These are phyloP conservation scores for Leishmania braziliensis DNA, from an alignment of 208 protist genomes.

Conservation along the genomic window DNA sequence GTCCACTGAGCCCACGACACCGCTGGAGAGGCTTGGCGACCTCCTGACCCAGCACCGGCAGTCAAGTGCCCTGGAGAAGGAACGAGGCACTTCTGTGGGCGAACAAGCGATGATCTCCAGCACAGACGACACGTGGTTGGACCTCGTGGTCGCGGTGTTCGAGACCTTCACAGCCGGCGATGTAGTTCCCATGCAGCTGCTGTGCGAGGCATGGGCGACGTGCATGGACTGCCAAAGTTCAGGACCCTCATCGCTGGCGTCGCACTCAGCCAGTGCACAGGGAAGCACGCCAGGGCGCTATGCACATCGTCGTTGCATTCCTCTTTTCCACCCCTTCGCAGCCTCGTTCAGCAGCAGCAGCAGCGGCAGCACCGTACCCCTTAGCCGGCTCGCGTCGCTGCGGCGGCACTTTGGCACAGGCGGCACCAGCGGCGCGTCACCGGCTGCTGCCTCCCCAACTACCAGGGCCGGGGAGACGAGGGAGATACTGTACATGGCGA, in stretches of 20 bases:
- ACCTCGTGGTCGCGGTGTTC: background rate
- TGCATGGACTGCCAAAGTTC: background rate
- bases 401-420: slow-evolving; percentile 2
- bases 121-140: background rate
- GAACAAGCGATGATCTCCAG: background rate
- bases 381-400: slow-evolving; percentile 17
- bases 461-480: background rate
- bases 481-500: slow-evolving; percentile 36
- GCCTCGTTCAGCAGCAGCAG: background rate
- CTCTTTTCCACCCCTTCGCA: slow-evolving; percentile 10
- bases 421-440: background rate
- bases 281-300: background rate
- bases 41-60: background rate
- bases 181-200: slow-evolving; percentile 3
- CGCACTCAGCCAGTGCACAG: too few species aligned
- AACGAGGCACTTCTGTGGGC: background rate
- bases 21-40: background rate
- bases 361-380: background rate
- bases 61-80: background rate
- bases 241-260: background rate
- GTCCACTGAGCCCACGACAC: background rate
- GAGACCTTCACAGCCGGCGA: slow-evolving; percentile 18
- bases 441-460: background rate
- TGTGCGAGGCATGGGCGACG: background rate
- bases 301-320: slow-evolving; percentile 18